These are phyloP conservation scores for Cichorium intybus DNA, from an alignment of 140 eudicot species.

Conservation along the genomic window DNA sequence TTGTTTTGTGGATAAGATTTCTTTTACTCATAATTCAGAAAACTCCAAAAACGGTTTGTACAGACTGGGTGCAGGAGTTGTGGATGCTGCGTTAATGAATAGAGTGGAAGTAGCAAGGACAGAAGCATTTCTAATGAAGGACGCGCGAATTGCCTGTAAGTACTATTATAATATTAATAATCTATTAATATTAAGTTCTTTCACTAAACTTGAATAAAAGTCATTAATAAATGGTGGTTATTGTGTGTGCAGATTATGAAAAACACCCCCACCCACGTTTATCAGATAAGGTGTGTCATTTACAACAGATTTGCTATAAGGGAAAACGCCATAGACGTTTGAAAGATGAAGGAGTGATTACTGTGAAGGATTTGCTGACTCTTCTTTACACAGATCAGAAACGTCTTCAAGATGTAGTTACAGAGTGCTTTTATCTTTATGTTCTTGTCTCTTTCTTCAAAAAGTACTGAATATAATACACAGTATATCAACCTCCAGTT, in stretches of 20 bases:
- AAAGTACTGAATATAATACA: too few relatives aligned
- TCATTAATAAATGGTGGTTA: not conserved
- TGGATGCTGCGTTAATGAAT: slow-evolving; percentile 30
- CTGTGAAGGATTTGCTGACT: slow-evolving; percentile 53
- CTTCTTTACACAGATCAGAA: slow-evolving; percentile 32
- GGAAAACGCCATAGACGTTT: slow-evolving; percentile 38
- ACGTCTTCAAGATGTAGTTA: slow-evolving; percentile 44
- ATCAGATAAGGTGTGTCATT: slow-evolving; percentile 46
- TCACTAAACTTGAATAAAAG: not conserved
- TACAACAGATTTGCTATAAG: slow-evolving; percentile 37
- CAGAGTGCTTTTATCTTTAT: not conserved
- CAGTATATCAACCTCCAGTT: not conserved
- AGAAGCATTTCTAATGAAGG: slow-evolving; percentile 44
- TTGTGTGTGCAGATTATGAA: slow-evolving; percentile 42
- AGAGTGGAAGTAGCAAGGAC: slow-evolving; percentile 44
- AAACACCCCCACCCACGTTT: slow-evolving; percentile 43
- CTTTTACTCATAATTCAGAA: slow-evolving; percentile 31
- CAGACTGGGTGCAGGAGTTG: slow-evolving; percentile 41
- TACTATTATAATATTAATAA: not conserved
- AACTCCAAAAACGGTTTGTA: slow-evolving; percentile 33
- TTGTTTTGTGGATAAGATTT: slow-evolving; percentile 26
- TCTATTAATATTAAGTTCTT: not conserved
- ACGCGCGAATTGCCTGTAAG: slow-evolving; percentile 40
- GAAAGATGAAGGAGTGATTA: slow-evolving; percentile 27
- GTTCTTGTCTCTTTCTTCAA: too few relatives aligned